Evolutionary conservation across 2,329 filamentous ascomycete genomes (phyloP), one percentile per base, ranked within the genome.

Genomic region (Fusarium irregulare): DNA sequence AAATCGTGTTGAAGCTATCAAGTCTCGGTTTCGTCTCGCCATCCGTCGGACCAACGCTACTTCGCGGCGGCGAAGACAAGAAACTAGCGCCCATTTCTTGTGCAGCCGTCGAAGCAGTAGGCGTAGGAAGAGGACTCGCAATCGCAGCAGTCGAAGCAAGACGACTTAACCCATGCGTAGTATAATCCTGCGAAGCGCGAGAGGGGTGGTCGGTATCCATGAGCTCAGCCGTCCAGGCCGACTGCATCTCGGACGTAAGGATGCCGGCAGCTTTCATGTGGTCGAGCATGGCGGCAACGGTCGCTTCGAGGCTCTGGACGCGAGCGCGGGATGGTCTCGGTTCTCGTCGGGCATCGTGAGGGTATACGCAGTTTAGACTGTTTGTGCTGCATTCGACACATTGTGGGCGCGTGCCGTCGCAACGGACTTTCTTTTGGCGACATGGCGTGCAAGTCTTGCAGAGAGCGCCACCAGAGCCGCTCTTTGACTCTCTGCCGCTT

Each of bases 361-460:
- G 78, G 60, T 80, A 80, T 41, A 76, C 60, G 54, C 78, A 80
- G 20, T 73, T 59, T 13, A 77, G 53, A 21, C 66, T 74, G 48
- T 72, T 76, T 25, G 70, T 71, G 42, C 62, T 73, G 64, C 78
- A 80, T 42, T 77, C 77, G 10, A 70, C 60, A 49, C 78, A 80
- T 27, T 77, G 74, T 3, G 78, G 78, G 46, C 77, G 76, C 27
- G 64, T 64, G 46, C 78, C 78, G 61, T 79, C 76, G 71, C 78
- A 80, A 59, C 76, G 76, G 56, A 80, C 76, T 63, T 80, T 80
- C 60, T 78, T 79, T 69, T 77, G 76, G 42, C 78, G 78, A 60
- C 78, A 80, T 32, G 74, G 74, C 28, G 75, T 77, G 71, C 78
- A 80, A 21, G 78, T 80, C 71, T 79, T 79, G 75, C 77, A 79